phyloP scores from a whole-genome alignment of 306 rosid species.

The Canavalia ensiformis region DNA sequence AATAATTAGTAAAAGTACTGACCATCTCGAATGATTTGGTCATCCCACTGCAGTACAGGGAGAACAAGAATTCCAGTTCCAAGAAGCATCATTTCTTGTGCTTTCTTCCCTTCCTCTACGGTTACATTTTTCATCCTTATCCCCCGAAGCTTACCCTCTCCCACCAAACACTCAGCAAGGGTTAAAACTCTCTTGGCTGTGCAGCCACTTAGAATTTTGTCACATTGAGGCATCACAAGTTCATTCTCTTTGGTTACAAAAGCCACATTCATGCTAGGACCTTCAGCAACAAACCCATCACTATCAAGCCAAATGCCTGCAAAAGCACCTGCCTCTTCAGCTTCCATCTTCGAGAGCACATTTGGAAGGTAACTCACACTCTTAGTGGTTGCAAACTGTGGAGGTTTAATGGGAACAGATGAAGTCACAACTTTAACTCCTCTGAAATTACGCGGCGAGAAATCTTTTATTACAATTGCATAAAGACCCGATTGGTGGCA shows the following conservation, averaged over 20 bases:
- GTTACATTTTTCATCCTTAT: slow-evolving; percentile 62
- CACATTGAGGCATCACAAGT: slow-evolving; percentile 81
- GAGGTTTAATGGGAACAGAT: slow-evolving; percentile 78
- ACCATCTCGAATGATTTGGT: slow-evolving; percentile 87
- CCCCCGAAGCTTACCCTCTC: slow-evolving; percentile 65
- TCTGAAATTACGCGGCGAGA: slow-evolving; percentile 31
- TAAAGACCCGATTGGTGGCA: slow-evolving; percentile 70
- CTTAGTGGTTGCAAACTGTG: slow-evolving; percentile 80
- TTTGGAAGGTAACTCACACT: slow-evolving; percentile 95
- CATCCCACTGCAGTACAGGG: slow-evolving; percentile 84
- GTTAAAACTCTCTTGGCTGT: slow-evolving; percentile 79
- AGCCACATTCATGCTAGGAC: slow-evolving; percentile 94
- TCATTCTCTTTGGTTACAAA: slow-evolving; percentile 76
- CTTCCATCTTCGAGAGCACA: slow-evolving; percentile 88
- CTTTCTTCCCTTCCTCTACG: slow-evolving; percentile 81
- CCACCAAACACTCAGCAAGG: slow-evolving; percentile 70
- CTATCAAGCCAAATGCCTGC: slow-evolving; percentile 86
- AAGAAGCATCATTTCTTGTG: slow-evolving; percentile 91
- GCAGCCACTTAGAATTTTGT: slow-evolving; percentile 87
- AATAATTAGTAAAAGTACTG: slow-evolving; percentile 48
- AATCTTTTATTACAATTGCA: slow-evolving; percentile 79
- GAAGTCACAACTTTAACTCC: slow-evolving; percentile 83
- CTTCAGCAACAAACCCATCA: slow-evolving; percentile 89
- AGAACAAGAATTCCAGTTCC: slow-evolving; percentile 83
- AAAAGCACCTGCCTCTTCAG: slow-evolving; percentile 84